A percentile compares a stretch with the other conserved stretches of the same genome.
Evolutionary conservation across 2,329 filamentous ascomycete genomes (phyloP).

Genomic region (Penicillium nordicum): DNA sequence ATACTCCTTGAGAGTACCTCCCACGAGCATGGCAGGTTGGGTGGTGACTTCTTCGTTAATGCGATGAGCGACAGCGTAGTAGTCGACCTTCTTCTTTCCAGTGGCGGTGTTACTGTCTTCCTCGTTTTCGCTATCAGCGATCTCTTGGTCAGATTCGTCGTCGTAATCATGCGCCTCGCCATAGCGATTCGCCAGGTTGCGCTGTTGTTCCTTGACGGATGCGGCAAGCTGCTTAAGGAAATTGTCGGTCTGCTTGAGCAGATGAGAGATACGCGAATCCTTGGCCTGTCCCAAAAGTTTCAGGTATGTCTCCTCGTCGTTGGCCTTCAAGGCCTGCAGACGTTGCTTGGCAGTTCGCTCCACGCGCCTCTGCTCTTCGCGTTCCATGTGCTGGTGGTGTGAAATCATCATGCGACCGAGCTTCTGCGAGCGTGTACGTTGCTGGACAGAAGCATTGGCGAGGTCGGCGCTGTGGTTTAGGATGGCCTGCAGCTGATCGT

Average conservation of each 20-base stretch:
- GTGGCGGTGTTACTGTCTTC: slow-evolving; percentile 57
- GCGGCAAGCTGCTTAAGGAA: slow-evolving; percentile 94
- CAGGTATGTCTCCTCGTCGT: slow-evolving; percentile 98
- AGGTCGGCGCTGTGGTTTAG: slow-evolving; percentile 78
- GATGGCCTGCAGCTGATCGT: slow-evolving; percentile 85
- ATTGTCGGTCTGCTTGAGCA: slow-evolving; percentile 94
- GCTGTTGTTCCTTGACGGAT: slow-evolving; percentile 91
- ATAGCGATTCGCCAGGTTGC: slow-evolving; percentile 74
- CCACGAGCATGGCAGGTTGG: slow-evolving; percentile 83
- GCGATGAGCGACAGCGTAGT: slow-evolving; percentile 96
- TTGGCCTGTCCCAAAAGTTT: slow-evolving; percentile 97
- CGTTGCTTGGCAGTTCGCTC: slow-evolving; percentile 98
- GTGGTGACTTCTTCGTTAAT: slow-evolving; percentile 85
- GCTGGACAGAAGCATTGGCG: slow-evolving; percentile 61
- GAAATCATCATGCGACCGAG: slow-evolving; percentile 82
- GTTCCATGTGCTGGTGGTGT: slow-evolving; percentile 95
- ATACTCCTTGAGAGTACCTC: slow-evolving; percentile 92
- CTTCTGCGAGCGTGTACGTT: slow-evolving; percentile 75
- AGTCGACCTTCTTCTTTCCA: slow-evolving; percentile 78
- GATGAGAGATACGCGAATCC: slow-evolving; percentile 96
- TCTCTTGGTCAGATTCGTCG: slow-evolving; percentile 63
- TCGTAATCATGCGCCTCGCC: slow-evolving; percentile 59
- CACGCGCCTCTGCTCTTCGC: slow-evolving; percentile 97
- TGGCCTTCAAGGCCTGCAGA: slow-evolving; percentile 96
- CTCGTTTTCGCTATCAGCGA: slow-evolving; percentile 62